Evolutionary conservation across 257 asterid species (phyloP), one percentile per base, ranked within the genome.

Genomic region (Paulownia fortunei): DNA sequence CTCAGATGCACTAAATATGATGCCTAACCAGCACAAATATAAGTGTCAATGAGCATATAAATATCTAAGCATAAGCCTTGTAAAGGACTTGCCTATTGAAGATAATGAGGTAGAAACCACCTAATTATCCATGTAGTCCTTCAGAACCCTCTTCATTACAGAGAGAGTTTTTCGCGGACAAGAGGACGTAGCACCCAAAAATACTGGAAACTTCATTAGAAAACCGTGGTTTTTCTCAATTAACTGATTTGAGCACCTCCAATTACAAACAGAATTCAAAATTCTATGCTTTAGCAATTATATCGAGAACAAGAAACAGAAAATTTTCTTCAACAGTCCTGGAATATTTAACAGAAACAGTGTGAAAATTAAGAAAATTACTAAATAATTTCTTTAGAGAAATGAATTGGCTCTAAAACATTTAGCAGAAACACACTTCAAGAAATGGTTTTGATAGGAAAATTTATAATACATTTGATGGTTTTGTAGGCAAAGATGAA

Each of bases 11-110:
- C 41, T 23, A 7, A 65, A 18, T 36, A 32, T 19, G n/a, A 72
- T 36, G 69, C 16, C 41, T 5, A 73, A 56, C 41, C 69, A 74
- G 79, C 69, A 74, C n/a, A n/a, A 59, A 62, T 11, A 59, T 59
- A 13, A 4, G 79, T 61, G 2, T 27, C 9, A 39, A 41, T 61
- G 72, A 44, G 61, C 61, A 52, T 7, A 69, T 3, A 68, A 34
- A 55, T 39, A 69, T 16, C 24, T 32, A 21, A 19, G 37, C 54
- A 36, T 13, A 42, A 67, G 23, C 56, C 27, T 67, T 36, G 54
- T 27, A 21, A 13, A 21, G 39, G 56, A 42, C 73, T 19, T 5
- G 34, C 73, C 21, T 21, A 42, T 67, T 1, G 27, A 8, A 64
- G 1, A 36, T 37, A 56, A 62, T 62, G 46, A 15, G 46, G 44